Conservation (phyloP, 2,329 filamentous ascomycete species). For the Fusarium sp. region DNA sequence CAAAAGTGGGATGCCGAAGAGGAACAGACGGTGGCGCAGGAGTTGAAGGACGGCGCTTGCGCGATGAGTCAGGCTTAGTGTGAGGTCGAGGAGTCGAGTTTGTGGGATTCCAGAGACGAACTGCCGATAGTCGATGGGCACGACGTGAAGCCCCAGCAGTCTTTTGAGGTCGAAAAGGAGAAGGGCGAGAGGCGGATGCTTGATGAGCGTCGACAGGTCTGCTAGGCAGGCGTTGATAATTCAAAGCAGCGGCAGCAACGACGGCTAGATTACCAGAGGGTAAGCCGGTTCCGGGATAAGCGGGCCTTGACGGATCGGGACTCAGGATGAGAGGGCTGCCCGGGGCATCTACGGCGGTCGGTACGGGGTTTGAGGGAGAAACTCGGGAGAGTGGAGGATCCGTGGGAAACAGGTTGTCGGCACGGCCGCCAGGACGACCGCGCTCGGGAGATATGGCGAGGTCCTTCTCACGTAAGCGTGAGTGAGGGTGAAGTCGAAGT, state of each 20-base stretch:
- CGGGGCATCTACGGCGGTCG: conserved; percentile 45
- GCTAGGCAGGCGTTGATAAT: conserved; percentile 19
- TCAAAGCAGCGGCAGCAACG: conserved; percentile 35
- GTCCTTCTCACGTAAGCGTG: conserved; percentile 40
- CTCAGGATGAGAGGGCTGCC: conserved; percentile 44
- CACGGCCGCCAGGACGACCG: conserved; percentile 59
- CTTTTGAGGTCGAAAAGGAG: conserved; percentile 57
- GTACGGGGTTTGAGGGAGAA: conserved; percentile 33
- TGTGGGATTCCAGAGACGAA: conserved; percentile 68
- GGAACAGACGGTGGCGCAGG: conserved; percentile 63
- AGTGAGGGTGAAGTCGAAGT: conserved; percentile 19
- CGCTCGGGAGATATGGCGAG: conserved; percentile 46
- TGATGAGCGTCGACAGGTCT: conserved; percentile 29
- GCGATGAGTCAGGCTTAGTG: conserved; percentile 30
- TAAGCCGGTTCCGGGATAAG: conserved; percentile 42
- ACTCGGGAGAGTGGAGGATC: conserved; percentile 55
- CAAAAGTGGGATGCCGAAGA: conserved; percentile 56
- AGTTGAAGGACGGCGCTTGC: conserved; percentile 61
- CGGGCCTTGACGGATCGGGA: conserved; percentile 46
- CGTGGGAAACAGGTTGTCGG: conserved; percentile 56
- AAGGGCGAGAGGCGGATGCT: conserved; percentile 30
- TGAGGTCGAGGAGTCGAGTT: conserved; percentile 64
- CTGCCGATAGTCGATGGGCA: conserved; percentile 55
- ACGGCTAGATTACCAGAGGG: conserved; percentile 30
- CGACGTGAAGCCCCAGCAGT: conserved; percentile 43